A percentile compares a stretch with the other conserved stretches of the same genome.
Conservation (phyloP, 257 asterid species). For the Coffea eugenioides region DNA sequence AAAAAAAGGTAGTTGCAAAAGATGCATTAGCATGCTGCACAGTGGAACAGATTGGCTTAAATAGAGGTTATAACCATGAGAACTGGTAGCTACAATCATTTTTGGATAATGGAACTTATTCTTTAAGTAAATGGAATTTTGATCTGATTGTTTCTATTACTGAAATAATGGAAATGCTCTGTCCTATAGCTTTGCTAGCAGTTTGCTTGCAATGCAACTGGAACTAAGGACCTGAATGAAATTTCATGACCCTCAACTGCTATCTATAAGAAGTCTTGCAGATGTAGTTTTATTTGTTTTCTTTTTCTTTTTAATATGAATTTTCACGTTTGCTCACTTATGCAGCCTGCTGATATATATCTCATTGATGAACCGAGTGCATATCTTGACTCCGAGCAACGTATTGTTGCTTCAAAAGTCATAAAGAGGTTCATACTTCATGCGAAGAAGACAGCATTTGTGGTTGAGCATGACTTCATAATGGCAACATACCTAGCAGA, state of each 20-base stretch:
- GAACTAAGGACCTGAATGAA: no score
- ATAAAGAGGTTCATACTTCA: slow-evolving; percentile 96
- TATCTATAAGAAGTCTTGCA: no score
- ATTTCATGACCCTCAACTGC: no score
- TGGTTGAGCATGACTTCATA: slow-evolving; percentile 96
- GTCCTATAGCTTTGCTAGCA: no score
- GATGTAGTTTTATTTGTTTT: not conserved
- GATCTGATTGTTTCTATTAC: no score
- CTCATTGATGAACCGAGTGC: slow-evolving; percentile 98
- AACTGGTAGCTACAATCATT: not conserved
- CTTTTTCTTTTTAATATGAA: not conserved
- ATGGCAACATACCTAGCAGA: slow-evolving; percentile 99
- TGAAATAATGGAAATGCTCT: no score
- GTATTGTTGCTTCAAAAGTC: slow-evolving; percentile 97
- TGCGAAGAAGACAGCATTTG: slow-evolving; percentile 92
- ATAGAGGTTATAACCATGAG: not conserved
- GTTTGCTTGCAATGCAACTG: no score
- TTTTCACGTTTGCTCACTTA: slow-evolving; percentile 20
- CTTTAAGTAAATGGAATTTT: not conserved
- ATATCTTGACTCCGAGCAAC: slow-evolving; percentile 98
- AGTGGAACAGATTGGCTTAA: not conserved
- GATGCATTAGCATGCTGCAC: not conserved
- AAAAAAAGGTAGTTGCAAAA: not conserved
- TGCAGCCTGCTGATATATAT: slow-evolving; percentile 98
- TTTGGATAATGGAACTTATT: not conserved